These are phyloP conservation scores for Cunninghamia lanceolata DNA, from an alignment of 75 land plant genomes.

Conservation along the genomic window DNA sequence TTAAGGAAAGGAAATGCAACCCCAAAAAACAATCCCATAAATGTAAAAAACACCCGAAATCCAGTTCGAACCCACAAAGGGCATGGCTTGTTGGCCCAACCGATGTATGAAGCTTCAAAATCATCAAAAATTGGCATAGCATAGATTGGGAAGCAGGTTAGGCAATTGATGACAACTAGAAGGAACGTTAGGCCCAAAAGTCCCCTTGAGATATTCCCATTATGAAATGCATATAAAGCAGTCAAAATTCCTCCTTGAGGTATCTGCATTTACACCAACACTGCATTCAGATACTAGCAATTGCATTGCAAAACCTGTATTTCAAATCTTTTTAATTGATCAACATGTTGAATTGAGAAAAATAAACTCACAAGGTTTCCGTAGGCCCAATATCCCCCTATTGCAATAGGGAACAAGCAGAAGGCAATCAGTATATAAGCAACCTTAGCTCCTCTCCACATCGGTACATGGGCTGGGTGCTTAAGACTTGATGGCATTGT, in stretches of 20 bases:
- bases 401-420: slow-evolving; percentile 86
- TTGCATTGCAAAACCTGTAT: neutral
- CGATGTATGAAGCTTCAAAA: slow-evolving; percentile 60
- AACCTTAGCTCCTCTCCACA: slow-evolving; percentile 95
- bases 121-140: slow-evolving; percentile 83
- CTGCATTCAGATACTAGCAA: neutral
- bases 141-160: slow-evolving; percentile 88
- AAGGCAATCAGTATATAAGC: slow-evolving; percentile 76
- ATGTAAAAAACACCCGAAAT: slow-evolving; percentile 43
- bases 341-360: neutral
- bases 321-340: neutral
- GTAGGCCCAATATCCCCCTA: slow-evolving; percentile 91
- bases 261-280: slow-evolving; percentile 46
- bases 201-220: slow-evolving; percentile 34
- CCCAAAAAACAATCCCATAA: slow-evolving; percentile 52
- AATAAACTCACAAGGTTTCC: slow-evolving; percentile 68
- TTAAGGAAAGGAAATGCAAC: slow-evolving; percentile 77
- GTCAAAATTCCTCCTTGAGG: slow-evolving; percentile 60
- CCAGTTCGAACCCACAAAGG: slow-evolving; percentile 49
- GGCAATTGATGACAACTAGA: slow-evolving; percentile 67
- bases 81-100: slow-evolving; percentile 51
- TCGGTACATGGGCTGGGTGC: slow-evolving; percentile 83
- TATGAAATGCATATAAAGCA: slow-evolving; percentile 55
- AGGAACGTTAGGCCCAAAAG: slow-evolving; percentile 52
- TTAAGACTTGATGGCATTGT: slow-evolving; percentile 94